A percentile compares a stretch with the other conserved stretches of the same genome.
Evolutionary conservation across 805 yeast genomes (phyloP).

Genomic region (Candida schatavii): DNA sequence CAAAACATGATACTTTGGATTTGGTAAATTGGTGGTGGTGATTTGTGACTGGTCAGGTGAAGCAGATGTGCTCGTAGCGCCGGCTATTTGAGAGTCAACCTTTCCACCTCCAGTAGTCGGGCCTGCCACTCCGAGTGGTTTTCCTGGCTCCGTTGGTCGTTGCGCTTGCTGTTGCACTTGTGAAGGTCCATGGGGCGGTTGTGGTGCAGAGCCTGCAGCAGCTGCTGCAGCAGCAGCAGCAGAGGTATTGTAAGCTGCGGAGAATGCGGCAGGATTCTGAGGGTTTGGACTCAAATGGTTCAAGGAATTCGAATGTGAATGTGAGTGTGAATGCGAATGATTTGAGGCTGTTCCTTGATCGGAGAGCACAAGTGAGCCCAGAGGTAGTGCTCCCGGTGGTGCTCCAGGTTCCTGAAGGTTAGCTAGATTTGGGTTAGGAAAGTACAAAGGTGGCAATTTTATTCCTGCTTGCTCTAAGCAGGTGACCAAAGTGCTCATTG

Average conservation of each 20-base stretch:
- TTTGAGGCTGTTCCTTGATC: conserved; percentile 6
- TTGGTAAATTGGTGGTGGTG: conserved; percentile 24
- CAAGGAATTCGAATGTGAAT: conserved; percentile 9
- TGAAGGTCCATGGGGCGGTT: no score
- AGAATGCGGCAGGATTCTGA: neutral
- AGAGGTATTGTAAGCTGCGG: conserved; percentile 2
- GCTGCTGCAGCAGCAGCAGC: neutral
- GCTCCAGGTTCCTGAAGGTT: conserved; percentile 16
- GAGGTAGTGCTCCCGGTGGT: conserved; percentile 1
- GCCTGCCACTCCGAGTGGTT: conserved; percentile 2
- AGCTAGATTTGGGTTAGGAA: conserved; percentile 41
- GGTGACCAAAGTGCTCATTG: conserved; percentile 49
- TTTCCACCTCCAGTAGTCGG: neutral
- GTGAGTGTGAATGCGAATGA: conserved; percentile 4
- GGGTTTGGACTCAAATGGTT: conserved; percentile 2
- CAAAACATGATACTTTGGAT: conserved; percentile 63
- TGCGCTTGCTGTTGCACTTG: no score
- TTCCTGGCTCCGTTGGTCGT: no score
- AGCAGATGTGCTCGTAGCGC: neutral
- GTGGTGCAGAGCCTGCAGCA: no score
- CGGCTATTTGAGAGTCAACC: neutral
- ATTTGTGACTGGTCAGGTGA: conserved; percentile 13
- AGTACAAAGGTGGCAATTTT: conserved; percentile 61
- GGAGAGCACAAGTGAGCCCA: conserved; percentile 3
- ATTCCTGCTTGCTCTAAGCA: conserved; percentile 59